Evolutionary conservation across 2,329 filamentous ascomycete species (phyloP), one percentile per base, ranked within the genome.

Genomic region (Aspergillus fructus): DNA sequence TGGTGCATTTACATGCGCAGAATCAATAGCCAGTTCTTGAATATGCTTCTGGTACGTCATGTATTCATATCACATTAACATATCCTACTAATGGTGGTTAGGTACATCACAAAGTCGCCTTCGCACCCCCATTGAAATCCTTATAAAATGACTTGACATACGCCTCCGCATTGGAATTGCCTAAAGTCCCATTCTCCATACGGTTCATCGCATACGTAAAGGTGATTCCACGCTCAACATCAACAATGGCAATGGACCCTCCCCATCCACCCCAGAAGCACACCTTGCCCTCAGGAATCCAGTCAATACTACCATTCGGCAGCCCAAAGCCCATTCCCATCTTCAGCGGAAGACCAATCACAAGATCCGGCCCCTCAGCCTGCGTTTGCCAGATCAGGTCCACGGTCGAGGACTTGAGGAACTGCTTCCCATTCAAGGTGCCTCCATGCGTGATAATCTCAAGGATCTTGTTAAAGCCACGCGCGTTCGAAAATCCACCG

Each of bases 221-320:
- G 0, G 79, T 81, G 57, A 81, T 63, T 15, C 68, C 63, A 2
- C 72, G 63, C 33, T 79, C 75, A 5, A 73, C 40, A 60, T 82
- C 79, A 70, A 81, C 77, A 27, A 81, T 58, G 3, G 71, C 60
- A 1, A 78, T 55, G 0, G 78, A 79, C 0, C 79, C 79, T 11
- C 79, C 79, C 73, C 73, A 80, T 0, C 79, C 79, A 23, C 72
- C 70, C 78, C 79, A 81, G 55, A 72, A 79, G 45, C 71, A 73
- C 3, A 67, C 58, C 5, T 64, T 61, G 0, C 76, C 78, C 7
- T 64, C 58, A 0, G 71, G 72, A 5, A 74, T 59, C 59, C 59
- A 73, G 1, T 59, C 42, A 12, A 50, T 56, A 19, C 67, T 55
- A 3, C 42, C 49, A 2, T 73, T 52, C 2, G 70, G 56, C 13